phyloP scores from a whole-genome alignment of 495 filamentous ascomycete genomes.

The Usnea hakonensis region DNA sequence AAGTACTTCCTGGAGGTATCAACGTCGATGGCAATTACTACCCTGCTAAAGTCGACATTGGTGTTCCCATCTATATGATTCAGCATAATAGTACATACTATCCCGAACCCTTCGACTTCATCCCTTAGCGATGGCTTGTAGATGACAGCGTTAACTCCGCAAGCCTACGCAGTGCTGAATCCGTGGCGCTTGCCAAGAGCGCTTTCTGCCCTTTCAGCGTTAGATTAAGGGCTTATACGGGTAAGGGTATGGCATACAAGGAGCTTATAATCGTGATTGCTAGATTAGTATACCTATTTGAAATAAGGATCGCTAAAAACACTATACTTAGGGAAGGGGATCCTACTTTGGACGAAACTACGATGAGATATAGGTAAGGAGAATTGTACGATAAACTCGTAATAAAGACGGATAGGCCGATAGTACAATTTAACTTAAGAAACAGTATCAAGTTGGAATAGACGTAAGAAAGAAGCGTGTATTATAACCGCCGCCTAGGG shows the following conservation, averaged over 20 bases:
- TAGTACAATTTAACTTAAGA: too few relatives aligned
- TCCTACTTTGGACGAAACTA: not conserved
- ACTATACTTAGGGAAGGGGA: not conserved
- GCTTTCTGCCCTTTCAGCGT: conserved; percentile 53
- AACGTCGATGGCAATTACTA: conserved; percentile 46
- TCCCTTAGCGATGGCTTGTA: conserved; percentile 48
- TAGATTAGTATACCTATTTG: conserved; percentile 32
- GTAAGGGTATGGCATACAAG: conserved; percentile 49
- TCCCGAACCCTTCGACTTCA: conserved; percentile 39
- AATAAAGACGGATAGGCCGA: too few relatives aligned
- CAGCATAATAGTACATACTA: conserved; percentile 52
- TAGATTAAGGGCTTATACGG: conserved; percentile 50
- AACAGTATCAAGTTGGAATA: too few relatives aligned
- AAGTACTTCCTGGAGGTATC: conserved; percentile 49
- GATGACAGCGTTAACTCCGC: too few relatives aligned
- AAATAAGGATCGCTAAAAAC: not conserved
- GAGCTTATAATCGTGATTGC: conserved; percentile 47
- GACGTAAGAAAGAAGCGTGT: too few relatives aligned
- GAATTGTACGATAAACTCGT: too few relatives aligned
- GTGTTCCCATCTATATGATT: conserved; percentile 47
- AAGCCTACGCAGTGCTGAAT: conserved; percentile 25
- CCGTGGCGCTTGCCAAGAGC: conserved; percentile 34
- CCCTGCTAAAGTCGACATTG: conserved; percentile 45
- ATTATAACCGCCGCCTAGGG: too few relatives aligned
- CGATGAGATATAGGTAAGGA: too few relatives aligned